Base-by-base conservation (phyloP, 768 basidiomycete species). In the Dictyophora rubrovolvata region DNA sequence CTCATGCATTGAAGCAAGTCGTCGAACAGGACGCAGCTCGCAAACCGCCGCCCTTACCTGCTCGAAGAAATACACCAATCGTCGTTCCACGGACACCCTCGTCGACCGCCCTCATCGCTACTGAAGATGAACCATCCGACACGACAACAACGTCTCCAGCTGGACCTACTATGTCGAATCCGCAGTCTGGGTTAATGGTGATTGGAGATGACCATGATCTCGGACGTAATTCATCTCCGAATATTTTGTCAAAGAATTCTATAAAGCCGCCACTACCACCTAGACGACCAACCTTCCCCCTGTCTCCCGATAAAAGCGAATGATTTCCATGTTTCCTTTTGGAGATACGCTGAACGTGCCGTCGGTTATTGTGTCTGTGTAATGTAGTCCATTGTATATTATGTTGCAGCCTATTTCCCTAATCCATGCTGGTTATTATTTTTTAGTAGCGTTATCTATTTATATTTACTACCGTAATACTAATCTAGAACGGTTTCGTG, bases 1-100 rank as follows among this genome's bases (percentile, higher is more conserved):
- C 81, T 20, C 77, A 79, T 47, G 75, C 77, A 11, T 73, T 86
- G 23, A 80, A 84, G 70, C 75, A 74, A 46, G 84, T 87, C 55
- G 83, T 71, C 28, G 64, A 68, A 51, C 68, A 69, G 55, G 71
- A 74, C 63, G 63, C 54, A 7, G 53, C 48, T 18, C 20, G 60
- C 20, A 7, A 54, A n/a, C 4, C 42, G 42, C 55, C 47, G 1
- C 55, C 55, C 5, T 49, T 56, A 33, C 55, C 47, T 10, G 42
- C 35, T 6, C 47, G 55, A 10, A 28, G 21, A 23, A 23, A 42
- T 55, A 37, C 35, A 2, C 6, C 42, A 12, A 17, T 8, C 20
- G 55, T 10, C 12, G 4, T 12, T 51, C 9, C 47, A 51, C 50
- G 28, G 9, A 56, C 18, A 20, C 54, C n/a, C n/a, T n/a, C 16